phyloP scores from a whole-genome alignment of 306 rosid genomes.

The Adenanthera pavonina region DNA sequence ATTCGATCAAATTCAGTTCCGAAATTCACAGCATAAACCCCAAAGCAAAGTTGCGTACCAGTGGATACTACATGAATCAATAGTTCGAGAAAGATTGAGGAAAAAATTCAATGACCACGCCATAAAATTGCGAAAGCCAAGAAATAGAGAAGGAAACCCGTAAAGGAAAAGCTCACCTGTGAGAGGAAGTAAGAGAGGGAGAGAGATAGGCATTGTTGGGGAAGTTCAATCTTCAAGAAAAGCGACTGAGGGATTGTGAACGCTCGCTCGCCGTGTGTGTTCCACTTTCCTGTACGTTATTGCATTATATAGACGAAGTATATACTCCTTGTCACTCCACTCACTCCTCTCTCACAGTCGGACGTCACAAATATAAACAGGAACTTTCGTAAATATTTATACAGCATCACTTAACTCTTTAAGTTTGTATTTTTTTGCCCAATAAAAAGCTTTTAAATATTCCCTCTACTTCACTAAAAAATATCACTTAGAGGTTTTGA shows the following conservation, averaged over 20 bases:
- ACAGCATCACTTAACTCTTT: no score
- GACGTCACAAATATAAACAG: background rate
- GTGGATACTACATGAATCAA: conserved; percentile 6
- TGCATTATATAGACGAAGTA: background rate
- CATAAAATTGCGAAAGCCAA: background rate
- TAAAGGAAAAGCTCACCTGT: background rate
- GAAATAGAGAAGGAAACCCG: background rate
- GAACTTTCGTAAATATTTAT: no score
- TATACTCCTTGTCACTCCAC: conserved; percentile 8
- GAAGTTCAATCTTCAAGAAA: conserved; percentile 24
- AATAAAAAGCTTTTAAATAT: no score
- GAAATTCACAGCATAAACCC: conserved; percentile 42
- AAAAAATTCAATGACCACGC: background rate
- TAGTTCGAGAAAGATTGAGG: background rate
- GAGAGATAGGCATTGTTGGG: conserved; percentile 14
- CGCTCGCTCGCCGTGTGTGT: background rate
- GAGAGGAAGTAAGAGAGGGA: conserved; percentile 12
- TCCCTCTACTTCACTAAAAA: no score
- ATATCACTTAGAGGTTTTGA: no score
- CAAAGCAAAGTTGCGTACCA: background rate
- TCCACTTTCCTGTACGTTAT: conserved; percentile 2
- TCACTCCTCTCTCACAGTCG: conserved; percentile 16
- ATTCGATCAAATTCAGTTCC: conserved; percentile 10
- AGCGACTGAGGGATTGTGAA: conserved; percentile 33
- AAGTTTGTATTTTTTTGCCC: no score